Percentiles rank a stretch among this genome's conserved stretches.
These are phyloP conservation scores for Pisolithus orientalis DNA, from an alignment of 768 basidiomycete genomes.

Conservation along the genomic window DNA sequence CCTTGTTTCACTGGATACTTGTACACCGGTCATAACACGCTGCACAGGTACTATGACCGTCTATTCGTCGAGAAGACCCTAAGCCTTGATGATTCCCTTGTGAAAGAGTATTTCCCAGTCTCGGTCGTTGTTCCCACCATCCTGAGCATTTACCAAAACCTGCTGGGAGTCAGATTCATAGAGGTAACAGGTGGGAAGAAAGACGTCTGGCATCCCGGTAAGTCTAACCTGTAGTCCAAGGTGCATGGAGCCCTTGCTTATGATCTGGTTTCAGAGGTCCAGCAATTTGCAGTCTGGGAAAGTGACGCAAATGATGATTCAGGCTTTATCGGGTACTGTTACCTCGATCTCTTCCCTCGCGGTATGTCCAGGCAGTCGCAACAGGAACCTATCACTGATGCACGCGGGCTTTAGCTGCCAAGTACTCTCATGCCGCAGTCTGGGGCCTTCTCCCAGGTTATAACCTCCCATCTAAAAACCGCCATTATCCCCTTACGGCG, in stretches of 20 bases:
- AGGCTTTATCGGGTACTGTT: slow-evolving; percentile 79
- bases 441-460: slow-evolving; percentile 73
- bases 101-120: slow-evolving; percentile 90
- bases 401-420: slow-evolving; percentile 41
- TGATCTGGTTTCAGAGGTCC: slow-evolving; percentile 49
- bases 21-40: background rate
- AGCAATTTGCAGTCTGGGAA: slow-evolving; percentile 83
- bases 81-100: slow-evolving; percentile 65
- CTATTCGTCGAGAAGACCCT: slow-evolving; percentile 58
- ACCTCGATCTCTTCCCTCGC: slow-evolving; percentile 83
- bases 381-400: background rate
- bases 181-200: slow-evolving; percentile 47
- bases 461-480: slow-evolving; percentile 45
- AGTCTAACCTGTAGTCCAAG: slow-evolving; percentile 8
- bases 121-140: slow-evolving; percentile 77
- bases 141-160: slow-evolving; percentile 74
- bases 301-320: slow-evolving; percentile 62
- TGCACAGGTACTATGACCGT: slow-evolving; percentile 25
- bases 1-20: slow-evolving; percentile 4
- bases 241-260: background rate
- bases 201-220: slow-evolving; percentile 79
- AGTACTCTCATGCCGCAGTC: slow-evolving; percentile 85
- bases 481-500: slow-evolving; percentile 67
- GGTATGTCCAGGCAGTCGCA: slow-evolving; percentile 34
- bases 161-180: slow-evolving; percentile 69